Conservation (phyloP, 352 stramenopile species). For the Globisporangium cylindrosporum region DNA sequence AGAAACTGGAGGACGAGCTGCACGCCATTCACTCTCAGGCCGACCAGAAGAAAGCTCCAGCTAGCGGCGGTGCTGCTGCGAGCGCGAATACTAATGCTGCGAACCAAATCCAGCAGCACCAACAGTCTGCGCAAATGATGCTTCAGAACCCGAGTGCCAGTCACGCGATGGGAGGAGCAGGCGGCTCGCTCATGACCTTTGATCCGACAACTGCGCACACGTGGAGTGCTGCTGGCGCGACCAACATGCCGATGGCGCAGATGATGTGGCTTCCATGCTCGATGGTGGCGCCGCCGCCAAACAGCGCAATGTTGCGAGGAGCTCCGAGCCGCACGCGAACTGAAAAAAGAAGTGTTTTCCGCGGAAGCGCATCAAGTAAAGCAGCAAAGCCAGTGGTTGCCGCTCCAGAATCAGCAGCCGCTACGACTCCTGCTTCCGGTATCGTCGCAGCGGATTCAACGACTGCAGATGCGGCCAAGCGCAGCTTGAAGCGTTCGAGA, state of each 20-base stretch:
- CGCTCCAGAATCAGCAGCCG: neutral
- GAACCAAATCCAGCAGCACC: conserved; percentile 3
- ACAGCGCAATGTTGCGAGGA: neutral
- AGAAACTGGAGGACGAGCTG: conserved; percentile 46
- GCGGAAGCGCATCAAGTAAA: neutral
- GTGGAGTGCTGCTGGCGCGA: conserved; percentile 20
- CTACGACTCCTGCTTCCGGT: neutral
- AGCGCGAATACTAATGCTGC: neutral
- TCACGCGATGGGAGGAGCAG: neutral
- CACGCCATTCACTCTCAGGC: conserved; percentile 19
- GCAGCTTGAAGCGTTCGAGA: conserved; percentile 13
- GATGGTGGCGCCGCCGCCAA: conserved; percentile 19
- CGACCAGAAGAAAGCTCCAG: conserved; percentile 14
- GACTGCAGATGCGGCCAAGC: neutral
- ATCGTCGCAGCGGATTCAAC: neutral
- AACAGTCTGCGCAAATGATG: neutral
- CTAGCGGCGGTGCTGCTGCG: neutral
- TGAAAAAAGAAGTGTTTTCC: conserved; percentile 1
- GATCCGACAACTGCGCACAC: conserved; percentile 18
- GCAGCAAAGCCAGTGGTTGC: neutral
- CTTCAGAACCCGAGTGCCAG: neutral
- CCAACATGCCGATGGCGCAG: conserved; percentile 21
- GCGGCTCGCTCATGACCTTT: conserved; percentile 23
- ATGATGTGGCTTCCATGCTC: conserved; percentile 49
- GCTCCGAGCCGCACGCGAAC: neutral